Percentiles rank a stretch among this genome's conserved stretches.
These are phyloP conservation scores for Solanum neorickii DNA, from an alignment of 257 asterid genomes.

Conservation along the genomic window DNA sequence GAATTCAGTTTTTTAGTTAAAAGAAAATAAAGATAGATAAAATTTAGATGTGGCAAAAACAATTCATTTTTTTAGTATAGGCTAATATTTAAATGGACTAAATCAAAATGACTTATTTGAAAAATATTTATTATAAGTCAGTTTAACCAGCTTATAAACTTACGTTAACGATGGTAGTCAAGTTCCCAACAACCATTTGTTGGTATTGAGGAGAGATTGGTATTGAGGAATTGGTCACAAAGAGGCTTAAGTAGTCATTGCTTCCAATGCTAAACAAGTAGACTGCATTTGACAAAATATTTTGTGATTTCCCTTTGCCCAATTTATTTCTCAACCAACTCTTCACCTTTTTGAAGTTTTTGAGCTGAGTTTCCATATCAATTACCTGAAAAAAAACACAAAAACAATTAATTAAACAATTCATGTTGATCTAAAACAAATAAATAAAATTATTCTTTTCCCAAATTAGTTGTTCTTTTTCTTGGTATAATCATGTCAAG, in stretches of 20 bases:
- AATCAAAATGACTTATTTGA: neutral
- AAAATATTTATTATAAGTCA: neutral
- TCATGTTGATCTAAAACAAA: neutral
- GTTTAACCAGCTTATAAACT: neutral
- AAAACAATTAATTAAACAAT: neutral
- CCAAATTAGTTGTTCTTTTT: neutral
- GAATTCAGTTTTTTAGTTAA: neutral
- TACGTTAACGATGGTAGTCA: slow-evolving; percentile 26
- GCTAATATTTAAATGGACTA: neutral
- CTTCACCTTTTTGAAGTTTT: slow-evolving; percentile 24
- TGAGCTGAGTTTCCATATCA: slow-evolving; percentile 34
- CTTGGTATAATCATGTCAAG: neutral
- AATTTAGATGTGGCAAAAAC: neutral
- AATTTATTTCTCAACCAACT: slow-evolving; percentile 7
- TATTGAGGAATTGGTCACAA: slow-evolving; percentile 31
- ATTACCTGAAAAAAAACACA: slow-evolving; percentile 29
- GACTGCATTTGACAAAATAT: slow-evolving; percentile 28
- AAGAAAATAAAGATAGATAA: neutral
- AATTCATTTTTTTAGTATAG: neutral
- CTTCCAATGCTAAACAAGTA: slow-evolving; percentile 47
- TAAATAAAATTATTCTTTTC: neutral
- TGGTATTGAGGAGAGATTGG: slow-evolving; percentile 14
- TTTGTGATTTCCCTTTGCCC: slow-evolving; percentile 15
- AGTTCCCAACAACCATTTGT: slow-evolving; percentile 37
- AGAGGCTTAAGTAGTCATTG: slow-evolving; percentile 42